A percentile compares a stretch with the other conserved stretches of the same genome.
Conservation (phyloP, 352 stramenopile genomes). For the Blastocystis sp. region DNA sequence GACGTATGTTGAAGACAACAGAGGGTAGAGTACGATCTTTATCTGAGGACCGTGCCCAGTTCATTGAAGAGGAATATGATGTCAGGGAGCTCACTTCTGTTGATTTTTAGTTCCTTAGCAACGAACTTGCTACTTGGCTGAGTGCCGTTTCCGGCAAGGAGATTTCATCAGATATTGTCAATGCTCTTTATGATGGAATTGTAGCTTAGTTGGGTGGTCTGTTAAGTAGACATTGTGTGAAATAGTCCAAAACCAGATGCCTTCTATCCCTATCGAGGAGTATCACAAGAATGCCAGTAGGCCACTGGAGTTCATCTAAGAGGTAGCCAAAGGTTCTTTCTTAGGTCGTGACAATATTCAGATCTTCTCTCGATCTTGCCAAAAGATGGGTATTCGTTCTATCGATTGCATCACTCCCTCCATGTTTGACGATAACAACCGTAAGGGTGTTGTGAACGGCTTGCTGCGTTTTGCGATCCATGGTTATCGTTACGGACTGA, state of each 20-base stretch:
- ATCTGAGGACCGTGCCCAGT: slow-evolving; percentile 23
- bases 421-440: slow-evolving; percentile 35
- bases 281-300: slow-evolving; percentile 36
- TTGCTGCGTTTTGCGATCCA: slow-evolving; percentile 31
- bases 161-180: neutral
- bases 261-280: slow-evolving; percentile 17
- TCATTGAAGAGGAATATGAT: slow-evolving; percentile 56
- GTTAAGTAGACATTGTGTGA: slow-evolving; percentile 44
- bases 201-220: neutral
- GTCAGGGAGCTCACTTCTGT: neutral
- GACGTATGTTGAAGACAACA: slow-evolving; percentile 31
- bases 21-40: slow-evolving; percentile 37
- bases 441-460: slow-evolving; percentile 47
- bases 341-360: slow-evolving; percentile 32
- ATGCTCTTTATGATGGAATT: slow-evolving; percentile 27
- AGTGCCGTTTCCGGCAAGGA: neutral
- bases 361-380: slow-evolving; percentile 36
- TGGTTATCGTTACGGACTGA: slow-evolving; percentile 25
- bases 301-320: neutral
- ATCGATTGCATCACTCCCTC: slow-evolving; percentile 3
- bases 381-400: slow-evolving; percentile 42
- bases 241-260: neutral
- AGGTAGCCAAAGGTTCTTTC: neutral
- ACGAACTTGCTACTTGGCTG: slow-evolving; percentile 25
- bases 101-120: slow-evolving; percentile 23